A percentile compares a stretch with the other conserved stretches of the same genome.
Evolutionary conservation across 805 yeast species (phyloP).

Genomic region (Helenozyma rhizophorensis): DNA sequence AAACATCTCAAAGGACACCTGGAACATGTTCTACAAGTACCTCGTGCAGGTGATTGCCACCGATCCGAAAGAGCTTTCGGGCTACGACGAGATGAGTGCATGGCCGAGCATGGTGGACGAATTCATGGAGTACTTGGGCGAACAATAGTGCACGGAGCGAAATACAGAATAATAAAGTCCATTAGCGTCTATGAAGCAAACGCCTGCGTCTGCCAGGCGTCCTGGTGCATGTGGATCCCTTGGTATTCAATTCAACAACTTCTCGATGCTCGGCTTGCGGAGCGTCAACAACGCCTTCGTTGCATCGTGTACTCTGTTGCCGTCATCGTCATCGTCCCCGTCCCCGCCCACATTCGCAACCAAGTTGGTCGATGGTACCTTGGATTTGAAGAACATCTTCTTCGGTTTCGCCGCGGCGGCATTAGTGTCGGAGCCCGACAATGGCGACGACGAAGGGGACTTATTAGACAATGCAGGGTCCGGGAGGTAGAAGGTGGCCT

Average conservation of each 20-base stretch:
- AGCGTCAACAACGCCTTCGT: constrained; percentile 35
- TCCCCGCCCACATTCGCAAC: constrained; percentile 11
- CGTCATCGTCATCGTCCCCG: constrained; percentile 17
- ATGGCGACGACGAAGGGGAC: background rate
- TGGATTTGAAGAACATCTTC: constrained; percentile 27
- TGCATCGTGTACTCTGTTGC: constrained; percentile 24
- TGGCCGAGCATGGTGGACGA: constrained; percentile 93
- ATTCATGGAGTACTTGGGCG: constrained; percentile 57
- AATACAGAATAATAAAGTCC: too few species aligned
- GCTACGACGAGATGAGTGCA: constrained; percentile 75
- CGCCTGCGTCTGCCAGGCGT: too few species aligned
- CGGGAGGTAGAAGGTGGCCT: constrained; percentile 28
- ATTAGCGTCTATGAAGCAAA: too few species aligned
- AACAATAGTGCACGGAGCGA: too few species aligned
- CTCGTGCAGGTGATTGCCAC: constrained; percentile 41
- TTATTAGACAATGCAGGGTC: constrained; percentile 30
- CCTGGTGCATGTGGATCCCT: too few species aligned
- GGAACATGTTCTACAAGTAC: constrained; percentile 80
- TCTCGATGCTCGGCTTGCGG: constrained; percentile 39
- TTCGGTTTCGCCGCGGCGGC: constrained; percentile 20
- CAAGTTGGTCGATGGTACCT: constrained; percentile 22
- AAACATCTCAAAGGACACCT: constrained; percentile 65
- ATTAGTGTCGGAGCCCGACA: background rate
- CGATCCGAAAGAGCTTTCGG: constrained; percentile 47
- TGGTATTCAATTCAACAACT: constrained; percentile 31